Evolutionary conservation across 1,284 basidiomycete species (phyloP), one percentile per base, ranked within the genome.

Genomic region (Puccinia novopanici): DNA sequence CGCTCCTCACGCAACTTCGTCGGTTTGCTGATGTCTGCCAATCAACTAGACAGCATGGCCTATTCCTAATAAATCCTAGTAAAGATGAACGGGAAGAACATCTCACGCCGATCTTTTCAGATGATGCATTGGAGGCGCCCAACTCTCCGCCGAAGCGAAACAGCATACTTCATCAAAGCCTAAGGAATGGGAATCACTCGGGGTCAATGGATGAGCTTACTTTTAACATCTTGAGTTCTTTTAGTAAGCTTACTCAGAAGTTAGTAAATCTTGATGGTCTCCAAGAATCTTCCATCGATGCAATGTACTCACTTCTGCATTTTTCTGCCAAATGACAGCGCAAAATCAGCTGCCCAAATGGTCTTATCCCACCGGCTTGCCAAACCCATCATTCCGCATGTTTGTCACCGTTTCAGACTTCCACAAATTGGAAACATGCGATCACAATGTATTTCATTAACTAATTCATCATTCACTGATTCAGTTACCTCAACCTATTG

Each of bases 31-130:
- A 93, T 83, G 86, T 96, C 72, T 87, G 95, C 82, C 91, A 91
- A 77, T 94, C 91, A 22, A 93, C 88, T 81, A 89, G 92, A 71
- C 92, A 92, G 84, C 91, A 91, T 59, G 90, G 91, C 3, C 87
- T 98, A 3, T 99, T 93, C 87, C 89, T 99, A 57, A 89, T 98
- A 68, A 95, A 99, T 84, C 97, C 96, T 0, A 94, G 92, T 52
- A 89, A 92, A 75, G 89, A 90, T 48, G 96, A 99, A 86, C 90
- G 95, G 45, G 95, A 98, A 82, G 89, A 92, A 0, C 97, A 99
- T 81, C 83, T 85, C 48, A 86, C 84, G 9, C 84, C 84, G 12
- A 72, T 84, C 27, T 86, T 85, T 42, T 85, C 85, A 68, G 86
- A 87, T 57, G 86, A 87, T 67, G 85, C 84, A n/a, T 82, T 84